phyloP scores from a whole-genome alignment of 345 rosid species.

The Luvunga scandens region DNA sequence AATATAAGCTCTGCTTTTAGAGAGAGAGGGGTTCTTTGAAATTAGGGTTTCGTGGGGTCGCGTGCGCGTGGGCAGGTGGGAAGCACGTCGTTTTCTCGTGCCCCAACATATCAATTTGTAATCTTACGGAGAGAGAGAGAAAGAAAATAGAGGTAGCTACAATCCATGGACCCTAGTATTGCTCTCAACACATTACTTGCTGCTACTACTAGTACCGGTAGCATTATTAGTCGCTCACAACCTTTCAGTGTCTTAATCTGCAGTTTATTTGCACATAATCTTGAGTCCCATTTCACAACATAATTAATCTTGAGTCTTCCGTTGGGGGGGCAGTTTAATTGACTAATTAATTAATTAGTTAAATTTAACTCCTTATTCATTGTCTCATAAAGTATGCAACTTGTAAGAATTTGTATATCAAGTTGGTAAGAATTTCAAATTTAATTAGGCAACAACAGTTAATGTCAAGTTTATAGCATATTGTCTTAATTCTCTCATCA shows the following conservation, averaged over 20 bases:
- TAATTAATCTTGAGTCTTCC: not conserved
- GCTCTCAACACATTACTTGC: too few relatives aligned
- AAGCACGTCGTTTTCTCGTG: constrained; percentile 48
- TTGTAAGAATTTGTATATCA: constrained; percentile 2
- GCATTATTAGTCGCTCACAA: constrained; percentile 7
- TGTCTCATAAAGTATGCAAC: not conserved
- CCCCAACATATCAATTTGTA: constrained; percentile 29
- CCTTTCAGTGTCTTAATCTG: constrained; percentile 11
- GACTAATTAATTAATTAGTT: not conserved
- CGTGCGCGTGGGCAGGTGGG: constrained; percentile 54
- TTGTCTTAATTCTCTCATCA: not conserved
- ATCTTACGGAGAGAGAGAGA: not conserved
- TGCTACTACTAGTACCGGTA: too few relatives aligned
- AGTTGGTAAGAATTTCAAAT: not conserved
- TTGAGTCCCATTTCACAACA: constrained; percentile 3
- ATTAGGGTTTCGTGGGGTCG: constrained; percentile 59
- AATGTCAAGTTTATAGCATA: not conserved
- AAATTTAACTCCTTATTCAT: not conserved
- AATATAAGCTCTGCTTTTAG: constrained; percentile 29
- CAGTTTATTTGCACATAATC: constrained; percentile 6
- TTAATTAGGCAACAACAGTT: not conserved
- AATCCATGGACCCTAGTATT: not conserved
- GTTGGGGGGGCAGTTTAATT: not conserved
- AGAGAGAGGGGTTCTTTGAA: constrained; percentile 24
- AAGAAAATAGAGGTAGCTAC: not conserved